phyloP scores from a whole-genome alignment of 352 stramenopile species.

The Pythium phragmiticola region DNA sequence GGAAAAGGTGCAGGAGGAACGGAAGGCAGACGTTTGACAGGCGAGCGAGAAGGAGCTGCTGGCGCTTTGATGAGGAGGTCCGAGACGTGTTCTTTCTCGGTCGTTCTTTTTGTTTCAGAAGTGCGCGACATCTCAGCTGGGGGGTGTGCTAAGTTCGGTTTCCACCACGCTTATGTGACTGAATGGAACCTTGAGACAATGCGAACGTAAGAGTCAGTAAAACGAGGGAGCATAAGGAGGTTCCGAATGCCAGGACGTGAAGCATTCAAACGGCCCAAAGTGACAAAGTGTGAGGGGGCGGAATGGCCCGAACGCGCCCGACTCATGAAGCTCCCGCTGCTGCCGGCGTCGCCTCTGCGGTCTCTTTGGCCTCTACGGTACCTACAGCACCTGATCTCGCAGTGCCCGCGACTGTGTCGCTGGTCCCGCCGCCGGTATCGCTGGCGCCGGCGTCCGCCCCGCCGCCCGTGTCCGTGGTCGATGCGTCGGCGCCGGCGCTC shows the following conservation, averaged over 20 bases:
- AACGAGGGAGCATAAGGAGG: neutral
- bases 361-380: no score
- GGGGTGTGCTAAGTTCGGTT: neutral
- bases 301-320: neutral
- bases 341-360: neutral
- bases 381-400: no score
- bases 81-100: conserved; percentile 3
- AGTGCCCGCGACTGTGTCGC: neutral
- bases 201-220: conserved; percentile 17
- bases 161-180: neutral
- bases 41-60: neutral
- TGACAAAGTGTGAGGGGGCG: conserved; percentile 23
- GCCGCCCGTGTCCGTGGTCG: neutral
- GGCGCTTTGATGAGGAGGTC: no score
- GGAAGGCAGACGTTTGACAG: no score
- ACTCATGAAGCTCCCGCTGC: neutral
- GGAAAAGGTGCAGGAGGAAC: neutral
- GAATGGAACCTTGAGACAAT: neutral
- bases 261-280: neutral
- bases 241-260: conserved; percentile 19
- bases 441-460: neutral
- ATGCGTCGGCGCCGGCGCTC: conserved; percentile 4
- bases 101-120: neutral
- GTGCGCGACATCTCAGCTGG: neutral
- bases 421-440: neutral